phyloP scores from a whole-genome alignment of 2,329 filamentous ascomycete species.

The Ambrosiella cleistominuta region DNA sequence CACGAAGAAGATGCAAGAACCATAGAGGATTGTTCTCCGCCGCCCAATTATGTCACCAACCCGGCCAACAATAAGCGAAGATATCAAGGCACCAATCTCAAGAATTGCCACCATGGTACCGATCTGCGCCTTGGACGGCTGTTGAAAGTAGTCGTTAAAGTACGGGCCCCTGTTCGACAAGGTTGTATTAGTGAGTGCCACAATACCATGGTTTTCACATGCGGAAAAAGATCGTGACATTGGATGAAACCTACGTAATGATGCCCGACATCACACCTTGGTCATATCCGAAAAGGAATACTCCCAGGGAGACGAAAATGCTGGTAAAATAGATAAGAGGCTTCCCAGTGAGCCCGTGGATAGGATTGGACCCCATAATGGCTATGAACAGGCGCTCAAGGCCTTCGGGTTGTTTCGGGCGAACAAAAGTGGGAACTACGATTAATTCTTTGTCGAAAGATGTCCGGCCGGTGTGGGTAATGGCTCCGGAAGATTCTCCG shows the following conservation, averaged over 20 bases:
- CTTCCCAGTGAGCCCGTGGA: slow-evolving; percentile 89
- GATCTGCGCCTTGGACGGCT: slow-evolving; percentile 72
- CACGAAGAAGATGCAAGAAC: slow-evolving; percentile 69
- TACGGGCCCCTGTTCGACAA: slow-evolving; percentile 47
- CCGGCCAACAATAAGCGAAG: slow-evolving; percentile 69
- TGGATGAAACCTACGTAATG: slow-evolving; percentile 35
- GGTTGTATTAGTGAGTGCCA: slow-evolving; percentile 8
- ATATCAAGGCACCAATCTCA: slow-evolving; percentile 80
- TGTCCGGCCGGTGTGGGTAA: slow-evolving; percentile 13
- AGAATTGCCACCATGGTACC: slow-evolving; percentile 97
- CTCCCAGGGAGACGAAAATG: slow-evolving; percentile 71
- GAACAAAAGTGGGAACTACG: slow-evolving; percentile 49
- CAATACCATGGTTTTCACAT: slow-evolving; percentile 14
- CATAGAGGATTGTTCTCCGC: slow-evolving; percentile 79
- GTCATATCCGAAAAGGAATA: slow-evolving; percentile 80
- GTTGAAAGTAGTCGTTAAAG: slow-evolving; percentile 83
- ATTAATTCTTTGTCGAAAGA: slow-evolving; percentile 59
- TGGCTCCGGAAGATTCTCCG: slow-evolving; percentile 33
- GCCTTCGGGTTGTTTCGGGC: slow-evolving; percentile 43
- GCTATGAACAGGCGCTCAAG: slow-evolving; percentile 54
- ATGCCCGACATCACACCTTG: slow-evolving; percentile 75
- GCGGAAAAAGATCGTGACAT: neutral
- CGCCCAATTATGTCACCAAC: slow-evolving; percentile 86
- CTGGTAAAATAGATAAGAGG: slow-evolving; percentile 94
- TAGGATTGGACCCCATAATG: slow-evolving; percentile 71